Percentiles rank a stretch among this genome's conserved stretches.
These are phyloP conservation scores for Spiraea crenata DNA, from an alignment of 331 rosid genomes.

Conservation along the genomic window DNA sequence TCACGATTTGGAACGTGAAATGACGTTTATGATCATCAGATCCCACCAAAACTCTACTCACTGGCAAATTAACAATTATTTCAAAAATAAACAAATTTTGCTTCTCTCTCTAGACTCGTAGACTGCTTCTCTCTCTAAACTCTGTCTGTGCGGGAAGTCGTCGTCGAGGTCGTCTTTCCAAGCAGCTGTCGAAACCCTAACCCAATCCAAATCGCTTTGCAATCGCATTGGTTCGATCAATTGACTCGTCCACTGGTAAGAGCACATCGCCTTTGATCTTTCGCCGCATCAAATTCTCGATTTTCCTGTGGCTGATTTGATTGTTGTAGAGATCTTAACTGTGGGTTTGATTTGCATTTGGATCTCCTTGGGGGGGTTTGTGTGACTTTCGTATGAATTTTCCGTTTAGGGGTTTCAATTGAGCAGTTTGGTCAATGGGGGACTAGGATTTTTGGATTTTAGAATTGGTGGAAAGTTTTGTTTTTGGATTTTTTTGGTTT, in stretches of 20 bases:
- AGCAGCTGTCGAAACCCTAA: constrained; percentile 1
- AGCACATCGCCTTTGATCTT: background rate
- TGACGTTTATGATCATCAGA: background rate
- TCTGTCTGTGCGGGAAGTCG: background rate
- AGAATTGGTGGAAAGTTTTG: background rate
- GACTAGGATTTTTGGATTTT: background rate
- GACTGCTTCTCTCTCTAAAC: background rate
- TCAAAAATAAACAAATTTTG: background rate
- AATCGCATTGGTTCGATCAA: background rate
- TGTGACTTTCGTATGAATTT: background rate
- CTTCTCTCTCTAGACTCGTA: background rate
- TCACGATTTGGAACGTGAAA: background rate
- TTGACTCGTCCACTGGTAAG: constrained; percentile 20
- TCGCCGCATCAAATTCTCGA: constrained; percentile 5
- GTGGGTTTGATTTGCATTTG: background rate
- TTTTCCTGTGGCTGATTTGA: background rate
- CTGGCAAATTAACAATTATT: background rate
- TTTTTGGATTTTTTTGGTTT: background rate
- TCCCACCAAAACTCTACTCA: background rate
- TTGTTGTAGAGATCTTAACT: background rate
- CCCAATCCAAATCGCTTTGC: background rate
- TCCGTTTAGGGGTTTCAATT: background rate
- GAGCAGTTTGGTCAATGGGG: background rate
- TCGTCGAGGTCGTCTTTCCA: constrained; percentile 17
- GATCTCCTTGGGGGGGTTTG: constrained; percentile 3